These are phyloP conservation scores for Coprinopsis cinerea DNA, from an alignment of 768 basidiomycete genomes.

Conservation along the genomic window DNA sequence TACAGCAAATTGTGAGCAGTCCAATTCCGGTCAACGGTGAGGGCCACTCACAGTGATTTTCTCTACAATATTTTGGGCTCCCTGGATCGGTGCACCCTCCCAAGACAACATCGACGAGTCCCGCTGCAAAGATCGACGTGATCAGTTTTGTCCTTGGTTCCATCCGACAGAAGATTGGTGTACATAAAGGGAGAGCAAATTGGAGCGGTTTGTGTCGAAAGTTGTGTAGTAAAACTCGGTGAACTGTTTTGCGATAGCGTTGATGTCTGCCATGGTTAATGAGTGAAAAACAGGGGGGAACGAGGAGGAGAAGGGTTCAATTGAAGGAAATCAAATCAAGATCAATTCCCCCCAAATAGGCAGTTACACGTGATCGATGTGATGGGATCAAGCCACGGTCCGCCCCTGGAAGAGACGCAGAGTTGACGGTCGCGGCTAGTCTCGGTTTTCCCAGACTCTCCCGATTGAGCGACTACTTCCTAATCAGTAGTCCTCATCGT, in stretches of 20 bases:
- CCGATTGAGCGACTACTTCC: too few species aligned
- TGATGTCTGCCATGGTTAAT: constrained; percentile 54
- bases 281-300: constrained; percentile 11
- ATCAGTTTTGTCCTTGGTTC: constrained; percentile 2
- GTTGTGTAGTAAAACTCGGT: constrained; percentile 76
- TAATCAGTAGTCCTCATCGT: too few species aligned
- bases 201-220: constrained; percentile 60
- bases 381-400: background rate
- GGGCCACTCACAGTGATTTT: constrained; percentile 58
- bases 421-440: background rate
- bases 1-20: constrained; percentile 22
- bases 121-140: constrained; percentile 45
- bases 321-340: constrained; percentile 8
- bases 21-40: background rate
- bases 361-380: constrained; percentile 7
- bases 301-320: constrained; percentile 14
- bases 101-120: constrained; percentile 79
- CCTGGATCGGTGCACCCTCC: constrained; percentile 59
- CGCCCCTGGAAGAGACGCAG: background rate
- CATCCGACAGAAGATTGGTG: constrained; percentile 24
- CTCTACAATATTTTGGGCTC: constrained; percentile 49
- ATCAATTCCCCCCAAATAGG: constrained; percentile 3
- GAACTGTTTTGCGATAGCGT: constrained; percentile 72
- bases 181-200: constrained; percentile 72
- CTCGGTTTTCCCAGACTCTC: too few species aligned